These are phyloP conservation scores for Fusarium brevicatenulatum DNA, from an alignment of 2,329 filamentous ascomycete species.

Conservation along the genomic window DNA sequence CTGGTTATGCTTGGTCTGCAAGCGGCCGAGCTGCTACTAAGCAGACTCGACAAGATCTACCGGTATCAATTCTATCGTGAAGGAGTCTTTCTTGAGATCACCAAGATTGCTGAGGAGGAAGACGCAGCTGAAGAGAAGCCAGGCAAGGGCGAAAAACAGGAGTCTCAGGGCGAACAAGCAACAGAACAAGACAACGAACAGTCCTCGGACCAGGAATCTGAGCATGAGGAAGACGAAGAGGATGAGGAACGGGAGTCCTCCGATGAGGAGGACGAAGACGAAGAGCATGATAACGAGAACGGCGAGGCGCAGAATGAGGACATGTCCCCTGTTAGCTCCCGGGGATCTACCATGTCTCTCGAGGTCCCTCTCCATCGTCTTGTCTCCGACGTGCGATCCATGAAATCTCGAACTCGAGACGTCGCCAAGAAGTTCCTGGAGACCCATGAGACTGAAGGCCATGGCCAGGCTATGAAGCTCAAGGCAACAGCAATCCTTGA, in stretches of 20 bases:
- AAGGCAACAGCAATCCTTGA: constrained; percentile 82
- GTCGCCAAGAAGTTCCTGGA: constrained; percentile 87
- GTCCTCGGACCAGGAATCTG: constrained; percentile 46
- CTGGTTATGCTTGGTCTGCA: constrained; percentile 89
- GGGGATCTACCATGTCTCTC: constrained; percentile 72
- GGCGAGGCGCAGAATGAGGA: constrained; percentile 65
- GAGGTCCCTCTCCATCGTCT: constrained; percentile 63
- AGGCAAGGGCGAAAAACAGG: constrained; percentile 27
- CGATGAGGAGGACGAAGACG: constrained; percentile 61
- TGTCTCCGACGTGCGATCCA: constrained; percentile 62
- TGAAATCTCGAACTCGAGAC: constrained; percentile 74
- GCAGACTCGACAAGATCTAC: constrained; percentile 86
- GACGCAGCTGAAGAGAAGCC: constrained; percentile 36
- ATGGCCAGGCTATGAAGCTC: constrained; percentile 76
- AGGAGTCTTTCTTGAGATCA: constrained; percentile 92
- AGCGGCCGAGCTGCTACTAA: constrained; percentile 87
- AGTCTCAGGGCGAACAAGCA: constrained; percentile 42
- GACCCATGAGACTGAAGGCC: constrained; percentile 79
- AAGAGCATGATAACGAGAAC: constrained; percentile 60
- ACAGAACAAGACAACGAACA: constrained; percentile 46
- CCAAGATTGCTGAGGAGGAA: constrained; percentile 74
- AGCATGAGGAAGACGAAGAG: constrained; percentile 42
- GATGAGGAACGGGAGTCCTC: constrained; percentile 52
- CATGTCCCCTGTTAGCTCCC: constrained; percentile 73
- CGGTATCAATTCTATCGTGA: constrained; percentile 97